Base-by-base conservation (phyloP, 2,329 filamentous ascomycete genomes). In the Fusarium sp. region DNA sequence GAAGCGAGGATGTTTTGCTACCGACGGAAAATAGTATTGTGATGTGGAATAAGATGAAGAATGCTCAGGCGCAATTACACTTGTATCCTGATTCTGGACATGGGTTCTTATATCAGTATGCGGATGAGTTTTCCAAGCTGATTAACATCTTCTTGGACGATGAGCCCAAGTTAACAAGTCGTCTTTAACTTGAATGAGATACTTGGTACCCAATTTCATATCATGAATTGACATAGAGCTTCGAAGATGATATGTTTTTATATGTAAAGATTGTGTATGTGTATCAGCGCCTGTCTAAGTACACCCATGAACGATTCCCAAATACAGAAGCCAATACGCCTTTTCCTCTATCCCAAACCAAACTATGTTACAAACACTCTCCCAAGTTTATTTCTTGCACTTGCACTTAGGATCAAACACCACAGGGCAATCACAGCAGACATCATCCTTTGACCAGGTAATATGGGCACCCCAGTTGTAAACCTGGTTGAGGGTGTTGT, bases 11-110 rank as follows among this genome's bases (percentile, higher is more conserved):
- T 69, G 45, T 81, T 38, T 56, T 82, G 23, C 45, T 80, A 7
- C 81, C 82, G 7, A 81, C 78, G 0, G 78, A 79, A 27, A 82
- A 83, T 44, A 83, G 80, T 62, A 78, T 79, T 15, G 42, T 81
- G 18, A 75, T 83, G 75, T 82, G 81, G 78, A 77, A 77, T 53
- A 80, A 78, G 68, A 52, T 83, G 44, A 77, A 73, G 42, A 73
- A 76, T 30, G 67, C 71, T 6, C 69, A 75, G 18, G 78, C 77
- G 18, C 78, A 78, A 45, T 69, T 81, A 35, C 79, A 81, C 54
- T 30, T 82, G 8, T 82, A 77, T 46, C 79, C 80, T 2, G 76
- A 81, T 59, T 78, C 79, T 26, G 80, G 80, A 9, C 80, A 81
- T 57, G 80, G 79, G 1, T 81, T 81, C 46, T 73, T 81, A 13